Percentiles rank a stretch among this genome's conserved stretches.
These are phyloP conservation scores for Rhododendron mucronatum DNA, from an alignment of 148 eudicot species.

Conservation along the genomic window DNA sequence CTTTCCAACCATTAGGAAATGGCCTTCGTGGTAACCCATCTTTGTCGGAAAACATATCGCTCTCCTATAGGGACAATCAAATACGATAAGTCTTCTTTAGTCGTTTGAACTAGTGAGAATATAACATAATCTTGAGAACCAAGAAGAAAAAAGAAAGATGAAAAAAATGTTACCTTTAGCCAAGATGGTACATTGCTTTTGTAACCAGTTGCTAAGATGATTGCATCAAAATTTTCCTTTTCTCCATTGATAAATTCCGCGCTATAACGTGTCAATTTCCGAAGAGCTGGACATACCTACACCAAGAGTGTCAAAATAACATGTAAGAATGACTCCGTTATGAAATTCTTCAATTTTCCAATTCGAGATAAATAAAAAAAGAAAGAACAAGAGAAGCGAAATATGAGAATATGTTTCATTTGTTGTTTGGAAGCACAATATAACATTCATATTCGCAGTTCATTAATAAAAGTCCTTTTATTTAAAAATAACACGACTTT, in stretches of 20 bases:
- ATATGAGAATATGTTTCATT: no score
- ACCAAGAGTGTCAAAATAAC: not conserved
- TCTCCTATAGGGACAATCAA: conserved; percentile 31
- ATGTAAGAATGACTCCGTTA: not conserved
- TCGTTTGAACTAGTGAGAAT: not conserved
- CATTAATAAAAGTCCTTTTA: no score
- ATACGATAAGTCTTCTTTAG: conserved; percentile 4
- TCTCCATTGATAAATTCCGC: conserved; percentile 58
- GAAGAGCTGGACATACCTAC: conserved; percentile 48
- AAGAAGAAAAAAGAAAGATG: not conserved
- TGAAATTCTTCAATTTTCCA: not conserved
- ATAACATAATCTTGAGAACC: not conserved
- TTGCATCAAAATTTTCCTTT: conserved; percentile 56
- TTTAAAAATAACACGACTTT: not conserved
- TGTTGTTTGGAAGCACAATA: no score
- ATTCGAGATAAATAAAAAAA: not conserved
- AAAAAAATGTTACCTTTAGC: conserved; percentile 52
- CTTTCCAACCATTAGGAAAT: conserved; percentile 81
- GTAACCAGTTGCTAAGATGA: conserved; percentile 76
- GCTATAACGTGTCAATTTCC: conserved; percentile 28
- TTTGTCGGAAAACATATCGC: conserved; percentile 55
- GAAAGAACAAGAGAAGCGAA: not conserved
- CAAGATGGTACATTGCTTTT: conserved; percentile 76
- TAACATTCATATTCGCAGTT: no score
- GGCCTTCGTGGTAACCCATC: conserved; percentile 59